A percentile compares a stretch with the other conserved stretches of the same genome.
phyloP scores from a whole-genome alignment of 2,329 filamentous ascomycete genomes.

The Penicillium sp. region DNA sequence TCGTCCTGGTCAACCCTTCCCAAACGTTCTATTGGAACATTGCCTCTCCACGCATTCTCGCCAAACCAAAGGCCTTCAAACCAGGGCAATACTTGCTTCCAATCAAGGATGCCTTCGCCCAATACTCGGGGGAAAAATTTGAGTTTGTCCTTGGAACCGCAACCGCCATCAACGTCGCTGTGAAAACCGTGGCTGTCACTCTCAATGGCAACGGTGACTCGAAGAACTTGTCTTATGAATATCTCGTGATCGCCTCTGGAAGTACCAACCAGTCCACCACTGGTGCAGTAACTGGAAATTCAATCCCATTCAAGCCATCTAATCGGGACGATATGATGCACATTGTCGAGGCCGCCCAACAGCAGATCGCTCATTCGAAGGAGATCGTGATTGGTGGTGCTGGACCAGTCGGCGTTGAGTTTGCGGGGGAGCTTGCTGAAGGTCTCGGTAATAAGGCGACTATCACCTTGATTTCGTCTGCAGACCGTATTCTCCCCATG shows the following conservation, averaged over 20 bases:
- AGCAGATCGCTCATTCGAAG: slow-evolving; percentile 43
- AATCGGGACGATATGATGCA: slow-evolving; percentile 42
- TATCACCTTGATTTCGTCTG: slow-evolving; percentile 45
- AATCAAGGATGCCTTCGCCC: slow-evolving; percentile 54
- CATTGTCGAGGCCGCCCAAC: slow-evolving; percentile 41
- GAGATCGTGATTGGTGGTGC: slow-evolving; percentile 54
- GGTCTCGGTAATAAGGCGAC: slow-evolving; percentile 35
- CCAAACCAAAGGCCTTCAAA: slow-evolving; percentile 53
- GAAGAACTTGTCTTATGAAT: slow-evolving; percentile 52
- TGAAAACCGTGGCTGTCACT: slow-evolving; percentile 51
- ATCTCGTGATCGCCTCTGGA: slow-evolving; percentile 61
- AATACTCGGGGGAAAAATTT: slow-evolving; percentile 53
- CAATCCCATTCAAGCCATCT: slow-evolving; percentile 49
- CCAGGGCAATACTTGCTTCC: slow-evolving; percentile 54
- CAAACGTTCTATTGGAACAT: slow-evolving; percentile 58
- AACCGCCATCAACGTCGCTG: slow-evolving; percentile 50
- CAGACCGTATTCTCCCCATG: slow-evolving; percentile 32
- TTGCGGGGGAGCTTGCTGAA: slow-evolving; percentile 55
- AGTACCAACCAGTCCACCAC: slow-evolving; percentile 51
- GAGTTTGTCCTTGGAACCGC: slow-evolving; percentile 57
- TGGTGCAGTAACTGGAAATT: slow-evolving; percentile 32
- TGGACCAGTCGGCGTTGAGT: slow-evolving; percentile 54
- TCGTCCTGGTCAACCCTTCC: slow-evolving; percentile 60
- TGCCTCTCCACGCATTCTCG: slow-evolving; percentile 58
- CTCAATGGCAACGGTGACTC: slow-evolving; percentile 36